Evolutionary conservation across 2,329 filamentous ascomycete genomes (phyloP).

Genomic region (Dissoconium aciculare): DNA sequence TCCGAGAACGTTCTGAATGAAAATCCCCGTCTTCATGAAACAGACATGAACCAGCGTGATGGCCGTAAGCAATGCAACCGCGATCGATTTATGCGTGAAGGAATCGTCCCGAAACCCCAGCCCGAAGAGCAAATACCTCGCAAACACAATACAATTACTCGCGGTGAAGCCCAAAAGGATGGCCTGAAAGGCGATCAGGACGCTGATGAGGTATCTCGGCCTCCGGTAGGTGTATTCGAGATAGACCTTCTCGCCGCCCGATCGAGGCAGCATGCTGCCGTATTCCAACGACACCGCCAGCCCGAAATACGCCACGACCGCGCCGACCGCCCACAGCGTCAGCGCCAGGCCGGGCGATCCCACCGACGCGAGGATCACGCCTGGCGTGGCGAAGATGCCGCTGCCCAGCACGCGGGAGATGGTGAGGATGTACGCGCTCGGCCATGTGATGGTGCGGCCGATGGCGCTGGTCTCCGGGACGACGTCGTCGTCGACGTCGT

Average conservation of each 20-base stretch:
- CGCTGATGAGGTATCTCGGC: constrained; percentile 50
- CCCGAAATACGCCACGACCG: constrained; percentile 38
- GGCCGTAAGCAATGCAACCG: constrained; percentile 24
- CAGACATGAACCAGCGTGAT: constrained; percentile 27
- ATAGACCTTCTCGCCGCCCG: constrained; percentile 54
- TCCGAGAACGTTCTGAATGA: constrained; percentile 27
- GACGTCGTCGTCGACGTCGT: constrained; percentile 40
- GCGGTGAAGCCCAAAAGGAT: constrained; percentile 52
- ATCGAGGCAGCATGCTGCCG: constrained; percentile 55
- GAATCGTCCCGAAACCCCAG: constrained; percentile 42
- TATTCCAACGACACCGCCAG: constrained; percentile 51
- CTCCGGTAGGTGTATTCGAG: constrained; percentile 52
- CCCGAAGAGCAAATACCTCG: constrained; percentile 12
- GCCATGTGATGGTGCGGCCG: constrained; percentile 47
- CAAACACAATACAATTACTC: constrained; percentile 40
- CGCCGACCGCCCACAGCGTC: constrained; percentile 48
- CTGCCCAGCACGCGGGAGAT: constrained; percentile 55
- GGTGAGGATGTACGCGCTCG: constrained; percentile 42
- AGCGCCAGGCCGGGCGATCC: constrained; percentile 52
- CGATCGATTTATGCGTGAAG: constrained; percentile 38
- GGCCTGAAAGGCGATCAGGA: constrained; percentile 47
- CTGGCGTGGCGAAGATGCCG: constrained; percentile 59
- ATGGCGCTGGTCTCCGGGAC: constrained; percentile 43
- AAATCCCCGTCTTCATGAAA: constrained; percentile 24
- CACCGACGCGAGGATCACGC: constrained; percentile 48